phyloP scores from a whole-genome alignment of 331 rosid species.

The Malus hybrid region DNA sequence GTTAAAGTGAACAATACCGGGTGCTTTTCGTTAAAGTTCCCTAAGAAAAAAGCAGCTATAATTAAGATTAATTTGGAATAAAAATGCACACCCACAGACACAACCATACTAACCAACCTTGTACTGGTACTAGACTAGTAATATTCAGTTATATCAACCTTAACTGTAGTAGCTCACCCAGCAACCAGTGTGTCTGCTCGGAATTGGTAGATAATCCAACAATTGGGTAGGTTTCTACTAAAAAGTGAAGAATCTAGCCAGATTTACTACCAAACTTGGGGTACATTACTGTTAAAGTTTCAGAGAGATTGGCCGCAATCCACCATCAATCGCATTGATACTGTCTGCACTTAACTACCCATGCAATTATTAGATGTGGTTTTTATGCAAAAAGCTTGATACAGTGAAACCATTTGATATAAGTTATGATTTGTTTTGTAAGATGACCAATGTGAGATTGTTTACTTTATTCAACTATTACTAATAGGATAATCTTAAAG shows the following conservation, averaged over 20 bases:
- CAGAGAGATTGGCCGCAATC: too few species aligned
- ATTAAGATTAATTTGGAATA: neutral
- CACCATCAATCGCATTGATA: too few species aligned
- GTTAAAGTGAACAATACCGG: too few species aligned
- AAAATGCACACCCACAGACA: neutral
- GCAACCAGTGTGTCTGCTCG: neutral
- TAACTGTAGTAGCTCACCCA: neutral
- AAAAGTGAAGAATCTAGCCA: neutral
- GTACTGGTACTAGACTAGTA: neutral
- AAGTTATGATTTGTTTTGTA: too few species aligned
- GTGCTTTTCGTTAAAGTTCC: too few species aligned
- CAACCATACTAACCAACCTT: neutral
- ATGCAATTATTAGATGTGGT: too few species aligned
- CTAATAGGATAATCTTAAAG: too few species aligned
- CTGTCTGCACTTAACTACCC: too few species aligned
- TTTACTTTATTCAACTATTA: too few species aligned
- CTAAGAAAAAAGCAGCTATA: neutral
- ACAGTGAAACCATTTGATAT: too few species aligned
- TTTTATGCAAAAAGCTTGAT: too few species aligned
- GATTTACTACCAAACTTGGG: neutral
- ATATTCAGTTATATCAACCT: neutral
- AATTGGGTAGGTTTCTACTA: neutral
- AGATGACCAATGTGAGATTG: too few species aligned
- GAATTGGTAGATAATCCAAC: neutral
- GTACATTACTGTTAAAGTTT: neutral